A percentile compares a stretch with the other conserved stretches of the same genome.
Conservation (phyloP, 176 grass and related monocot species). For the Bolboschoenus planiculmis region DNA sequence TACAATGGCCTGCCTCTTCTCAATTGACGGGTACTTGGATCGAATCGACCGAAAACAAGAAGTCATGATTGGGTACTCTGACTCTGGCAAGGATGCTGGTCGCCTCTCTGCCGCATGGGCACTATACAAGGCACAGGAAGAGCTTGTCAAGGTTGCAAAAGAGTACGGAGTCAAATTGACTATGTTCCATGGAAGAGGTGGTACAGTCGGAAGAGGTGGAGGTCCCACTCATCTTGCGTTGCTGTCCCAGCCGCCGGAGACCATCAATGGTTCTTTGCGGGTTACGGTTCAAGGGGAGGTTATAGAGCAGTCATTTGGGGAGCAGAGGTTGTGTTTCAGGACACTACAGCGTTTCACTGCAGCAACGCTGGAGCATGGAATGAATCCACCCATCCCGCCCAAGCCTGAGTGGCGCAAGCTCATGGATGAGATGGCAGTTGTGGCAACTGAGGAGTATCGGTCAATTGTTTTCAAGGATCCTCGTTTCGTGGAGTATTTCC, state of each 20-base stretch:
- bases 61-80: constrained; percentile 91
- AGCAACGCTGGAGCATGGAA: constrained; percentile 85
- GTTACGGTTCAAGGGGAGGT: constrained; percentile 91
- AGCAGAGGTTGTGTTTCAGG: constrained; percentile 73
- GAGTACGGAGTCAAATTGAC: constrained; percentile 59
- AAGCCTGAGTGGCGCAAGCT: constrained; percentile 73
- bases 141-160: constrained; percentile 57
- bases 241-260: constrained; percentile 83
- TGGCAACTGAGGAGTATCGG: constrained; percentile 65
- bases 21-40: constrained; percentile 61
- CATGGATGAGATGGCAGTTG: constrained; percentile 72
- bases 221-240: constrained; percentile 81
- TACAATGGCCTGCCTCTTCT: constrained; percentile 48
- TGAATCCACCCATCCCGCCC: constrained; percentile 60
- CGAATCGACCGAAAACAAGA: constrained; percentile 67
- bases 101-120: constrained; percentile 75
- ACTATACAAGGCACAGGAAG: constrained; percentile 75
- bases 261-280: constrained; percentile 67
- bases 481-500: constrained; percentile 79
- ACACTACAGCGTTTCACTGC: constrained; percentile 77
- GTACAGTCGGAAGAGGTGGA: constrained; percentile 75
- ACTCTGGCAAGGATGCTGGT: constrained; percentile 91
- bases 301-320: constrained; percentile 73
- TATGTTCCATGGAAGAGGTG: constrained; percentile 72
- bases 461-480: constrained; percentile 56